phyloP scores from a whole-genome alignment of 2,329 filamentous ascomycete genomes.

The Penicillium sp. region DNA sequence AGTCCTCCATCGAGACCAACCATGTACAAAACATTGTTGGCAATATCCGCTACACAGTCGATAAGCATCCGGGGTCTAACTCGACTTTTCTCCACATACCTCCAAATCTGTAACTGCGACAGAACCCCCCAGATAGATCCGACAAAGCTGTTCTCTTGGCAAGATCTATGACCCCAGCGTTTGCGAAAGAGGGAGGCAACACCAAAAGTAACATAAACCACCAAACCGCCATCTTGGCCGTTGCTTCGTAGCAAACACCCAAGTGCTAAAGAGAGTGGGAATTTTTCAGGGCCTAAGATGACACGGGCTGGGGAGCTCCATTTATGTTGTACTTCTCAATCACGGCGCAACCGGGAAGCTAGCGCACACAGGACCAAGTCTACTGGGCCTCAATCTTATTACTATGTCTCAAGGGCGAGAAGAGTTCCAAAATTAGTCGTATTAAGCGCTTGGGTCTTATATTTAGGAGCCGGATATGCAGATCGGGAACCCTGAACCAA shows the following conservation, averaged over 20 bases:
- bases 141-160: neutral
- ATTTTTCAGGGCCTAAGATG: neutral
- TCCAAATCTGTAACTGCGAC: conserved; percentile 14
- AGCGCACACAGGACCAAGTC: no score
- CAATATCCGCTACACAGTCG: conserved; percentile 9
- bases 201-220: neutral
- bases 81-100: conserved; percentile 2
- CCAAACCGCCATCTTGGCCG: neutral
- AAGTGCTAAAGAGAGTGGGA: neutral
- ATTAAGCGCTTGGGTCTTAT: neutral
- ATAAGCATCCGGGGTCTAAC: neutral
- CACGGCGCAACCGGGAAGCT: neutral
- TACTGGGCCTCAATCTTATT: neutral
- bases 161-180: neutral
- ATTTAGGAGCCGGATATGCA: neutral
- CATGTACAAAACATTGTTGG: conserved; percentile 11
- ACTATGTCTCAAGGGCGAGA: neutral
- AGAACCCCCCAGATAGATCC: conserved; percentile 9
- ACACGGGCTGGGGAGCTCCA: neutral
- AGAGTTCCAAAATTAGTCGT: neutral
- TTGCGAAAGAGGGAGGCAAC: neutral
- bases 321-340: neutral
- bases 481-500: no score
- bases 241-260: neutral
- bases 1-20: conserved; percentile 11